These are phyloP conservation scores for Cercospora sp. DNA, from an alignment of 2,329 filamentous ascomycete species.

Conservation along the genomic window DNA sequence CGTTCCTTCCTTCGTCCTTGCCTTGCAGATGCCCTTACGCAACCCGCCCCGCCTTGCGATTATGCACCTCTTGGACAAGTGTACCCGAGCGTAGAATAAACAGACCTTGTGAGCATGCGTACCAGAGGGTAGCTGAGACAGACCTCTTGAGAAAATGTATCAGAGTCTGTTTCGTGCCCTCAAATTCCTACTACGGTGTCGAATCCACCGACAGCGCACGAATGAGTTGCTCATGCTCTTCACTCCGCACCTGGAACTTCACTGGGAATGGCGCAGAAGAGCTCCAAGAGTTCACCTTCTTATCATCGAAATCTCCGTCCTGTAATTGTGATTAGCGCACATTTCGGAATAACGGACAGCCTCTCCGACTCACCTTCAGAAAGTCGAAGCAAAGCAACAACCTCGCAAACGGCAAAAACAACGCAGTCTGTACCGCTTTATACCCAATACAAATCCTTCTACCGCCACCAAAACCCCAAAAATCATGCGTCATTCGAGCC, in stretches of 20 bases:
- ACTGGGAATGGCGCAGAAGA: constrained; percentile 12
- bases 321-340: background rate
- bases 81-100: background rate
- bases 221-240: constrained; percentile 6
- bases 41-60: too few species aligned
- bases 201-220: background rate
- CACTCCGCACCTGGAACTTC: background rate
- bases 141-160: background rate
- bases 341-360: too few species aligned
- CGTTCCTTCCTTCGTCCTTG: too few species aligned
- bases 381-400: constrained; percentile 15
- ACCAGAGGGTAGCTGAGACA: background rate
- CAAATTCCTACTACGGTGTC: too few species aligned
- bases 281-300: constrained; percentile 17
- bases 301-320: constrained; percentile 16
- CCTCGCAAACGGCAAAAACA: constrained; percentile 14
- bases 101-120: background rate
- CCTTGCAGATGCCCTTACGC: too few species aligned
- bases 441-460: constrained; percentile 19
- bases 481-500: constrained; percentile 11
- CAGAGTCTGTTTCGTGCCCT: too few species aligned
- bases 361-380: background rate
- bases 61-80: background rate
- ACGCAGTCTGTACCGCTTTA: constrained; percentile 14
- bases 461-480: constrained; percentile 19